Conservation (phyloP, 2,329 filamentous ascomycete genomes). For the Aspergillus brasiliensis region DNA sequence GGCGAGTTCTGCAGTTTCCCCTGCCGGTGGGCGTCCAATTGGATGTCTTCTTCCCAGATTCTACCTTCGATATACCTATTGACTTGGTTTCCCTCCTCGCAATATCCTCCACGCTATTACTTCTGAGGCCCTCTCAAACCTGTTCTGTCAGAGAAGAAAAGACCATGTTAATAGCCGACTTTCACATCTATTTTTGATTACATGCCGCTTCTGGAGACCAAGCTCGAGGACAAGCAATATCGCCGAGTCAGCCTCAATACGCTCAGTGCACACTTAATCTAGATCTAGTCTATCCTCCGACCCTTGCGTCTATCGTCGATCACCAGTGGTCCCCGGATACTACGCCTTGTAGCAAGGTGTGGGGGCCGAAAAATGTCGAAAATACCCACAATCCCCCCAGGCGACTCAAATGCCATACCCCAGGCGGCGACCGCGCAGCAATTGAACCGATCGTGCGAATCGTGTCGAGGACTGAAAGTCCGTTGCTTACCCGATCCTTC, state of each 20-base stretch:
- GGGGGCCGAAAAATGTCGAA: conserved; percentile 29
- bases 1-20: conserved; percentile 8
- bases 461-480: conserved; percentile 40
- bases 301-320: conserved; percentile 1
- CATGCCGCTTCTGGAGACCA: neutral
- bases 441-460: conserved; percentile 41
- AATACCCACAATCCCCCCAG: conserved; percentile 23
- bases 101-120: neutral
- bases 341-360: neutral
- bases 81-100: neutral
- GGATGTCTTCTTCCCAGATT: conserved; percentile 4
- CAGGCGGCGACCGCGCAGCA: conserved; percentile 27
- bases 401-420: conserved; percentile 23
- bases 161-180: neutral
- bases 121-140: neutral
- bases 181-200: neutral
- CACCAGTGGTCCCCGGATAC: conserved; percentile 1
- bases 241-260: neutral
- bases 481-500: conserved; percentile 37
- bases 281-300: neutral
- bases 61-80: conserved; percentile 1
- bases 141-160: neutral
- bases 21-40: conserved; percentile 10
- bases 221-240: neutral
- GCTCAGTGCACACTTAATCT: neutral